Evolutionary conservation across 1,284 basidiomycete species (phyloP), one percentile per base, ranked within the genome.

Genomic region (Apiotrichum akiyoshidainum): DNA sequence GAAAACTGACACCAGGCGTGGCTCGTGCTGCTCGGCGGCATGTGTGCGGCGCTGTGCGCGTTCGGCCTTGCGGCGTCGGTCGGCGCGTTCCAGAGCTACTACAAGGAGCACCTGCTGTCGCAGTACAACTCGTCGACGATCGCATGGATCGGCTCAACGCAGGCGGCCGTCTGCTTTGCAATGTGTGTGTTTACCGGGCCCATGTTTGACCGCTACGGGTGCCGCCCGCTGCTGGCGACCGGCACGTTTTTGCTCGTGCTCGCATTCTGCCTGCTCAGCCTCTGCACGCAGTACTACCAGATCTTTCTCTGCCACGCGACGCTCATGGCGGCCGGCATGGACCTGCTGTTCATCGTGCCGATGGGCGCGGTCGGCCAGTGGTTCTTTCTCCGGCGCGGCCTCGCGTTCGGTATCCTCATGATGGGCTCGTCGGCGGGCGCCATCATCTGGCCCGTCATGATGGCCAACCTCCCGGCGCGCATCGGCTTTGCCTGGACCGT

Each of bases 401-500:
- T 74, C 46, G 72, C 72, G 13, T 68, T 70, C 40, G 55, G 54
- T 17, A 37, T 59, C 46, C 45, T 58, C 50, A 60, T 70, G 59
- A 68, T 61, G 19, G 72, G 74, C 34, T 67, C 68, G 17, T 70
- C 68, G 8, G 47, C 64, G 5, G 74, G 74, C 12, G 68, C 74
- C 0, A 67, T 72, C 37, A 54, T 70, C 22, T 76, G 73, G 73
- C 74, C 73, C 9, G 51, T 70, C 7, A 64, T 76, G 40, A 58
- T 72, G 35, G 71, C 73, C 34, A 72, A 74, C 54, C 61, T 70
- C 7, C 72, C 73, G 4, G 58, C 65, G 19, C 53, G 52, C 37
- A 66, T 75, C 57, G 72, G 72, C 39, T 75, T 72, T 51, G 64
- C 61, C 1, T 75, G 73, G 73, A 73, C 72, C 2, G 60, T 66